phyloP scores from a whole-genome alignment of 2,329 filamentous ascomycete genomes.

The Fusarium sp. region DNA sequence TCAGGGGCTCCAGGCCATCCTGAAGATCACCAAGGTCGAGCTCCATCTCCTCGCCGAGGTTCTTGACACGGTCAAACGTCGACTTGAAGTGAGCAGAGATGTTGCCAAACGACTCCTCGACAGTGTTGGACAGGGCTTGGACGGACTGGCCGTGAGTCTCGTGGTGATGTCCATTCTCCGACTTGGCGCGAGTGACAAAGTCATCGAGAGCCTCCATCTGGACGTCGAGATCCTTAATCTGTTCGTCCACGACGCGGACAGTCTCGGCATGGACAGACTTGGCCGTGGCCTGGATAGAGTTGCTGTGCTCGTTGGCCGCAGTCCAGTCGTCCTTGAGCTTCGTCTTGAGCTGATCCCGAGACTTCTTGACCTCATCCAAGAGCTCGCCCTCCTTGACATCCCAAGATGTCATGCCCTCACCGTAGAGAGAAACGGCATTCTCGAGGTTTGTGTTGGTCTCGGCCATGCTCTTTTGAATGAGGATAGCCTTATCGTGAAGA shows the following conservation, averaged over 20 bases:
- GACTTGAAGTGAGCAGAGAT: conserved; percentile 74
- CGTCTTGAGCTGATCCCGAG: conserved; percentile 78
- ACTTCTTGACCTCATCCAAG: conserved; percentile 73
- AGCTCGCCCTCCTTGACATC: conserved; percentile 71
- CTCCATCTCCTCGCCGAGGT: conserved; percentile 72
- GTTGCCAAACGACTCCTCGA: conserved; percentile 75
- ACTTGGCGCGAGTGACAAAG: conserved; percentile 82
- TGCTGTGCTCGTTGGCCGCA: conserved; percentile 78
- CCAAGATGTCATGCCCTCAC: conserved; percentile 77
- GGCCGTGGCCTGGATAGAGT: conserved; percentile 82
- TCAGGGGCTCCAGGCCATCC: conserved; percentile 67
- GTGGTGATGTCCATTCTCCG: conserved; percentile 81
- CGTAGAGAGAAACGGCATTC: conserved; percentile 70
- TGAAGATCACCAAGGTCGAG: conserved; percentile 65
- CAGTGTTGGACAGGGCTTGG: conserved; percentile 68
- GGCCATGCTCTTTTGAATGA: conserved; percentile 68
- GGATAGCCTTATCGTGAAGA: conserved; percentile 67
- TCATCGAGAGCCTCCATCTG: conserved; percentile 91
- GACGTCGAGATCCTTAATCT: conserved; percentile 84
- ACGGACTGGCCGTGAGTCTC: conserved; percentile 72
- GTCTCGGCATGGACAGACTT: conserved; percentile 91
- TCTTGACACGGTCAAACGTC: conserved; percentile 71
- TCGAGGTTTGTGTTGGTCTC: conserved; percentile 71
- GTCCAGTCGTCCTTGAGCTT: conserved; percentile 89
- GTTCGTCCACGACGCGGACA: conserved; percentile 85